Evolutionary conservation across 1,284 basidiomycete species (phyloP), one percentile per base, ranked within the genome.

Genomic region (Ceratobasidium sp.): DNA sequence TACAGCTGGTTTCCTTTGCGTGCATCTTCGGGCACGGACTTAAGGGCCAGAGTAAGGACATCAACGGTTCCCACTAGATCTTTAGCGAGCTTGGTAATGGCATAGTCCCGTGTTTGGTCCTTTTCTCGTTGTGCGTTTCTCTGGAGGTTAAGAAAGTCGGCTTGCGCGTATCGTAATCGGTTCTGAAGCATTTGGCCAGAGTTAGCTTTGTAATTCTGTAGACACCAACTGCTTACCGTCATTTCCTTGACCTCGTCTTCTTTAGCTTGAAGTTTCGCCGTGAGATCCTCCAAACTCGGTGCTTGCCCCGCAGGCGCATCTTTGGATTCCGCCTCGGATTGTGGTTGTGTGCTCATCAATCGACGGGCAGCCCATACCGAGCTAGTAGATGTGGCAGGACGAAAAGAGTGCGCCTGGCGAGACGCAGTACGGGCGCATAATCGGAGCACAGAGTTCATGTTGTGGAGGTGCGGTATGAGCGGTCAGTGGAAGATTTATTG

Each of bases 131-230:
- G 89, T 71, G 94, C 87, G 77, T 96, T 94, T 73, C 95, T 91
- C 80, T 96, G 94, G 61, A 98, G 85, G 80, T 98, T 99, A 75
- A 98, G 85, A 82, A 95, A 94, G 83, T 99, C 97, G 76, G 97
- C 97, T 79, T 94, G 91, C 73, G 92, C 85, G 80, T 97, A 96
- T 74, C 92, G 89, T 78, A 96, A 84, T 77, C 93, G 91, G 78
- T 88, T 85, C 94, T 96, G 32, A 10, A 58, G 23, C 5, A 14
- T 2, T 55, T 21, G 39, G 28, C 21, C n/a, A 57, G 30, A 41
- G 30, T 30, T 43, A 21, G 21, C 36, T 26, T 23, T 28, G 41
- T 21, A 45, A 57, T 8, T 57, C 52, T 4, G 41, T 30, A 57
- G 57, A 58, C 21, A 39, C 41, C n/a, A 36, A 58, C 53, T n/a